These are phyloP conservation scores for Strobilomyces dryophilus DNA, from an alignment of 768 basidiomycete genomes.

Conservation along the genomic window DNA sequence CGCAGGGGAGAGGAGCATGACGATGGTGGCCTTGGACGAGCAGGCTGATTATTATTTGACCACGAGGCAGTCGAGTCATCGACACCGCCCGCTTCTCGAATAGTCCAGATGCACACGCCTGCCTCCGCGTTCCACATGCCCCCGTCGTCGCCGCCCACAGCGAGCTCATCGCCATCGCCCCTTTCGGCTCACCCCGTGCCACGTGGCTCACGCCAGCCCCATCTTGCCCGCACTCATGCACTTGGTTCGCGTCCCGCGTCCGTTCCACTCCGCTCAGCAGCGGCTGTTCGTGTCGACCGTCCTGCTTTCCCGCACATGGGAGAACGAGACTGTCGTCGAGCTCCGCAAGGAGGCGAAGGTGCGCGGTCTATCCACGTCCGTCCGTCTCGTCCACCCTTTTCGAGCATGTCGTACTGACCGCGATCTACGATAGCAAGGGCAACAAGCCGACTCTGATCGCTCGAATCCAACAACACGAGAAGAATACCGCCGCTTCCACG, in stretches of 20 bases:
- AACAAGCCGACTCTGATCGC: slow-evolving; percentile 54
- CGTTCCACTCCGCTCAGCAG: slow-evolving; percentile 3
- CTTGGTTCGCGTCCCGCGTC: slow-evolving; percentile 10
- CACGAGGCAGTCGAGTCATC: slow-evolving; percentile 47
- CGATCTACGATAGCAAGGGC: slow-evolving; percentile 40
- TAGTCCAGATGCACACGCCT: neutral
- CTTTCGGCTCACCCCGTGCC: neutral
- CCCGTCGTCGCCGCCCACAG: neutral
- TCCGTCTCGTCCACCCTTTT: slow-evolving; percentile 1
- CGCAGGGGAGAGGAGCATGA: slow-evolving; percentile 83
- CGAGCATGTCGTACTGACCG: slow-evolving; percentile 5
- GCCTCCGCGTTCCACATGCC: neutral
- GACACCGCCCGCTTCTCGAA: slow-evolving; percentile 14
- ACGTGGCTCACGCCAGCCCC: neutral
- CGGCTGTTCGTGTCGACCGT: slow-evolving; percentile 50
- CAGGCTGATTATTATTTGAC: slow-evolving; percentile 19
- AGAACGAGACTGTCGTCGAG: slow-evolving; percentile 44
- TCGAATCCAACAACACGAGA: slow-evolving; percentile 51
- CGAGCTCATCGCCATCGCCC: neutral
- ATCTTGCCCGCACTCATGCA: slow-evolving; percentile 1
- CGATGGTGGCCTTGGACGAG: slow-evolving; percentile 25
- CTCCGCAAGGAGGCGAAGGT: slow-evolving; percentile 51
- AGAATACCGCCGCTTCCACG: slow-evolving; percentile 19
- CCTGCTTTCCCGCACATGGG: slow-evolving; percentile 54
- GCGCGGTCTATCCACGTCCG: slow-evolving; percentile 56